Base-by-base conservation (phyloP, 345 rosid species). In the Brassica juncea region DNA sequence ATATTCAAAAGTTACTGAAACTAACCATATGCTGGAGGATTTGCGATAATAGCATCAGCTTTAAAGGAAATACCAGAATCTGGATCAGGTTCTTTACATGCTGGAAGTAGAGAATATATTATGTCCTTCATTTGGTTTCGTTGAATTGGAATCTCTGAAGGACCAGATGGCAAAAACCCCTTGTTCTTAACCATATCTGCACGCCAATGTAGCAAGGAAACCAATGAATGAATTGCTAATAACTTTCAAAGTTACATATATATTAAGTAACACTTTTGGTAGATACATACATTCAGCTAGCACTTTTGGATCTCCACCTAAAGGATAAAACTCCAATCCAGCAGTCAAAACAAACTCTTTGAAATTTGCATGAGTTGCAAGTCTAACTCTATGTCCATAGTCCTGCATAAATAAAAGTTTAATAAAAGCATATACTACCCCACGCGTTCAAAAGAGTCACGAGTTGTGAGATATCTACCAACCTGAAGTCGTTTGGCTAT, bases 181-280 rank as follows among this genome's bases (percentile, higher is more conserved):
- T 95, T 93, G 83, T 93, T 95, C 85, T 95, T 95, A 47, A 95
- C 99, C 99, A 95, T 95, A 84, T 95, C 99, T 93, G 97, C 74
- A 66, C 75, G 16, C n/a, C n/a, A 73, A 70, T 44, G 42, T 70
- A 71, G 52, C 19, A 77, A 83, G 65, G 49, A 61, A 80, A 1
- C 75, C 19, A 47, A 47, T 47, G 54, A 1, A 4, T 70, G 68
- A 75, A 15, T 15, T 68, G 74, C 34, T 63, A 8, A 79, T 9
- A 61, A 37, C 19, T 27, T 66, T 68, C 0, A 27, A 39, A 49
- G 47, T 15, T 25, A 39, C 42, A 35, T 6, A 8, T 12, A 8
- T 21, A 6, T 15, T 23, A 19, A 19, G 19, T 19, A 19, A 19
- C 34, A 31, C 5, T 39, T 62, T 39, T 54, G 67, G 76, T 49